phyloP scores from a whole-genome alignment of 1,284 basidiomycete genomes.

The Pterulicium gracile region DNA sequence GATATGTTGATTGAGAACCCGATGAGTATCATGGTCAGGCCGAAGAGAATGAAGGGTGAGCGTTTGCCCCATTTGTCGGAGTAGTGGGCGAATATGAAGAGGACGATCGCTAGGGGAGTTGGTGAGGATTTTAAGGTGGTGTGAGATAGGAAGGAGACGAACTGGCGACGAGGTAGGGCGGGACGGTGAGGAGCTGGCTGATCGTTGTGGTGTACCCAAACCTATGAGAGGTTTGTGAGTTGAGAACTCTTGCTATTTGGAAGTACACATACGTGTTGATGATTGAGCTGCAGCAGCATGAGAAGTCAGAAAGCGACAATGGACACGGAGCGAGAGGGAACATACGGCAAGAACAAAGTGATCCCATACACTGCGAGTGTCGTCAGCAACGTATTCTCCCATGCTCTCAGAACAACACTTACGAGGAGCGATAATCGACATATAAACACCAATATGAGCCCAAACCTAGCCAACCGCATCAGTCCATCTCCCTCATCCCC shows the following conservation, averaged over 20 bases:
- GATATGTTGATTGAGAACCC: constrained; percentile 62
- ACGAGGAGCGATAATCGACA: constrained; percentile 51
- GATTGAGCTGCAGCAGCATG: constrained; percentile 36
- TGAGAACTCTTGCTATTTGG: constrained; percentile 3
- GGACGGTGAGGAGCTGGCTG: constrained; percentile 59
- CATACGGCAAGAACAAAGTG: constrained; percentile 56
- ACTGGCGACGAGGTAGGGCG: constrained; percentile 57
- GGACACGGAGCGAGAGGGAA: constrained; percentile 8
- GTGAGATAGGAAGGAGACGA: constrained; percentile 13
- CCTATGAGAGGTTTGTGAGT: constrained; percentile 17
- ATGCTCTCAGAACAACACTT: constrained; percentile 16
- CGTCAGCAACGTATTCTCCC: background rate
- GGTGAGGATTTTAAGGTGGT: background rate
- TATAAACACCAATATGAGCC: constrained; percentile 47
- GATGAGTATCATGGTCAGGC: constrained; percentile 39
- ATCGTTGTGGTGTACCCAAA: constrained; percentile 48
- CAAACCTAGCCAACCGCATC: constrained; percentile 24
- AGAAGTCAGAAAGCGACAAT: background rate
- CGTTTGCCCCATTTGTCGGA: constrained; percentile 50
- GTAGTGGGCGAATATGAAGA: constrained; percentile 41
- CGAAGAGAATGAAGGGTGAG: constrained; percentile 47
- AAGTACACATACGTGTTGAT: constrained; percentile 34
- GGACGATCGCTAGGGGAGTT: constrained; percentile 31
- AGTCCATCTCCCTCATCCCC: background rate
- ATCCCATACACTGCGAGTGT: constrained; percentile 37